Conservation (phyloP, 169 alveolate species). For the Plasmodium vivax region DNA sequence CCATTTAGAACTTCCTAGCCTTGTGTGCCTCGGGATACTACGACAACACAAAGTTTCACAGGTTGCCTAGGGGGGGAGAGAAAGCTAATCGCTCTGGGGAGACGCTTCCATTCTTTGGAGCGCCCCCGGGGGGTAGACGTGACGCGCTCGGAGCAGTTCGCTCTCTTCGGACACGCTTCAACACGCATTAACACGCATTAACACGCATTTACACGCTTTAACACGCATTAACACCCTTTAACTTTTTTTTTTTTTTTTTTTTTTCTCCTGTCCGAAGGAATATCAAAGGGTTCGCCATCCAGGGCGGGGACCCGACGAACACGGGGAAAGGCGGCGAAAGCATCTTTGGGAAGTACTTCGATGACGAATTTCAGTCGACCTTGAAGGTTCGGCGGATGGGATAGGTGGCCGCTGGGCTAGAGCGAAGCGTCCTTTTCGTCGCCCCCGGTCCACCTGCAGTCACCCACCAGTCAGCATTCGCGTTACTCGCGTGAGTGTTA, state of each 20-base stretch:
- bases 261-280: slow-evolving; percentile 83
- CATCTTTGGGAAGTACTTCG: slow-evolving; percentile 95
- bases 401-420: not conserved
- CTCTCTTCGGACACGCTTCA: not conserved
- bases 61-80: slow-evolving; percentile 8
- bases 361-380: slow-evolving; percentile 96
- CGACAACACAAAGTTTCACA: slow-evolving; percentile 77
- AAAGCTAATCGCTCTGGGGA: not conserved
- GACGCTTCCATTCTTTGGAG: not conserved
- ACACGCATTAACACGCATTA: too few relatives aligned
- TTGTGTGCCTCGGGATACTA: slow-evolving; percentile 82
- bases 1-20: slow-evolving; percentile 81
- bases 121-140: not conserved
- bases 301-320: slow-evolving; percentile 99
- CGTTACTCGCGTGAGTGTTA: not conserved
- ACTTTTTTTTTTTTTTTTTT: too few relatives aligned
- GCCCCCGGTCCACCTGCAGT: too few relatives aligned
- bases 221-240: too few relatives aligned
- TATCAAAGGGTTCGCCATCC: slow-evolving; percentile 95
- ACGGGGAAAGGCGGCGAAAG: slow-evolving; percentile 99
- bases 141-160: not conserved
- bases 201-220: too few relatives aligned
- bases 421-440: not conserved
- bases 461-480: not conserved
- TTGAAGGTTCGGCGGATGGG: slow-evolving; percentile 86